These are phyloP conservation scores for Dictyostelium firmibasis DNA, from an alignment of 78 protist species.

Conservation along the genomic window DNA sequence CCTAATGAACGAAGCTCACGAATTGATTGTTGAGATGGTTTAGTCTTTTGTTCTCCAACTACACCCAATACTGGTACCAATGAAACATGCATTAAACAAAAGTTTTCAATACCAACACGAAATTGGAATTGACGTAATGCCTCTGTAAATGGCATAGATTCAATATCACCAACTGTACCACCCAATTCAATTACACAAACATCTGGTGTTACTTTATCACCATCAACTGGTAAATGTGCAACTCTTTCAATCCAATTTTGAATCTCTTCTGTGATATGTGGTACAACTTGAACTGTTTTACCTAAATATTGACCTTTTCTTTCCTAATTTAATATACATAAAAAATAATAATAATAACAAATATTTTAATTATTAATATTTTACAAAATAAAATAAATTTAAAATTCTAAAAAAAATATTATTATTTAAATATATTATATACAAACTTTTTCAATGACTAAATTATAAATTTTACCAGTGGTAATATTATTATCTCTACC, in stretches of 20 bases:
- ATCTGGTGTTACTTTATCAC: slow-evolving; percentile 86
- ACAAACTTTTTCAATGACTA: slow-evolving; percentile 88
- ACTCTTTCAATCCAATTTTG: slow-evolving; percentile 96
- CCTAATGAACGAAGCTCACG: slow-evolving; percentile 94
- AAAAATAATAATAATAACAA: not conserved
- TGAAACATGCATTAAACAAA: slow-evolving; percentile 84
- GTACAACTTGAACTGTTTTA: slow-evolving; percentile 99
- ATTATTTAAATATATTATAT: not conserved
- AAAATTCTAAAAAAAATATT: not conserved
- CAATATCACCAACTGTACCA: slow-evolving; percentile 98
- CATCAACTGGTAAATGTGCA: slow-evolving; percentile 91
- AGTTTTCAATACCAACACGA: slow-evolving; percentile 89
- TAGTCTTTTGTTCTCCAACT: slow-evolving; percentile 97
- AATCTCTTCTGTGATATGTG: slow-evolving; percentile 95
- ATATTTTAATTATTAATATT: not conserved
- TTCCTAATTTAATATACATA: slow-evolving; percentile 60
- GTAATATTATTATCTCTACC: slow-evolving; percentile 97
- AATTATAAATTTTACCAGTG: slow-evolving; percentile 97
- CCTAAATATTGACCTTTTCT: slow-evolving; percentile 98
- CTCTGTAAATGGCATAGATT: slow-evolving; percentile 97
- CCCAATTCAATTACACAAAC: slow-evolving; percentile 97
- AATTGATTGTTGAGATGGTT: slow-evolving; percentile 97
- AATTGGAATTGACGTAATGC: slow-evolving; percentile 97
- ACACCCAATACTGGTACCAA: slow-evolving; percentile 91
- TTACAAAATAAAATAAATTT: not conserved